Evolutionary conservation across 2,329 filamentous ascomycete species (phyloP).

Genomic region (Fusarium cicatricum): DNA sequence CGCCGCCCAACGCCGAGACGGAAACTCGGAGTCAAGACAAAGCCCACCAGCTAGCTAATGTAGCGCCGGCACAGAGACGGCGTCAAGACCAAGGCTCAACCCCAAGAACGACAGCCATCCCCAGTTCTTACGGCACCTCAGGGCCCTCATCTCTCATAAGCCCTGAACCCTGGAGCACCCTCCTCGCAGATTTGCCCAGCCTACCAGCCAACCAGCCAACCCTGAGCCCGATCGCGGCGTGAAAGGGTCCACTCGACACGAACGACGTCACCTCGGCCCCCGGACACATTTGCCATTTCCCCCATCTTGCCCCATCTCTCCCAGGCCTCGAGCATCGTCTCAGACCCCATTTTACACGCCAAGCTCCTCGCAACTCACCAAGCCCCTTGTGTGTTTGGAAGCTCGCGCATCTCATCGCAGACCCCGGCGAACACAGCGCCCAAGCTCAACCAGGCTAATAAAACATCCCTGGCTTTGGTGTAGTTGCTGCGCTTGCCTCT

Average conservation of each 20-base stretch:
- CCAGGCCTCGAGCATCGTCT: slow-evolving; percentile 20
- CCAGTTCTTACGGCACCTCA: slow-evolving; percentile 7
- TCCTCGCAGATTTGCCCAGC: slow-evolving; percentile 13
- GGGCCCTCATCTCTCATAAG: slow-evolving; percentile 8
- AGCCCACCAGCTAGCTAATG: too few relatives aligned
- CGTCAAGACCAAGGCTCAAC: slow-evolving; percentile 14
- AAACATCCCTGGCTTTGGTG: background rate
- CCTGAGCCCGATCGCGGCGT: slow-evolving; percentile 24
- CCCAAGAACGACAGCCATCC: slow-evolving; percentile 8
- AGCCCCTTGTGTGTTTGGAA: slow-evolving; percentile 3
- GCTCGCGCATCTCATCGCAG: slow-evolving; percentile 2
- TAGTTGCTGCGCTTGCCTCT: background rate
- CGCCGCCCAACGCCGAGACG: background rate
- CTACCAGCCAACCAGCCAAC: too few relatives aligned
- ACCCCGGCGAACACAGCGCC: slow-evolving; percentile 5
- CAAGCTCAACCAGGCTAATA: slow-evolving; percentile 5
- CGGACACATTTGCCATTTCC: slow-evolving; percentile 25
- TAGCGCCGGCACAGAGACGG: background rate
- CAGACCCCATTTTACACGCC: slow-evolving; percentile 2
- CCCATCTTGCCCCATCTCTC: slow-evolving; percentile 28
- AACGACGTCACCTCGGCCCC: slow-evolving; percentile 35
- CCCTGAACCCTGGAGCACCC: slow-evolving; percentile 25
- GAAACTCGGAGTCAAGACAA: slow-evolving; percentile 3
- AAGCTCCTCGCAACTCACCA: slow-evolving; percentile 28
- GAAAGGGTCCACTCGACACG: slow-evolving; percentile 15